Conservation (phyloP, 208 protist species). For the Naegleria gruberi region DNA sequence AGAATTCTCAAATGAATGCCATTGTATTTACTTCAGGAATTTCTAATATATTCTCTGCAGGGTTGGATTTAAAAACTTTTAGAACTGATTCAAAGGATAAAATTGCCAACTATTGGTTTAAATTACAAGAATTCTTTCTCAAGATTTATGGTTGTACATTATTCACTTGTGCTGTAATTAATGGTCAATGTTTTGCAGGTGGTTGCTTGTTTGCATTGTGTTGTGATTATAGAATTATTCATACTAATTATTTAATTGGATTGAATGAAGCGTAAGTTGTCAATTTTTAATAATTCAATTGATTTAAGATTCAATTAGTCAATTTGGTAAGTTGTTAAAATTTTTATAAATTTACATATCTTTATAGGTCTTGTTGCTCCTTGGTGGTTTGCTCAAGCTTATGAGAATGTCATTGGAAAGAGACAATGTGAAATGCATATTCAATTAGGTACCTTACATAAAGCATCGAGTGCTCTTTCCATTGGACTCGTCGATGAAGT, state of each 20-base stretch:
- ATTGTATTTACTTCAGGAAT: neutral
- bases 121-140: neutral
- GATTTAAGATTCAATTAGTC: no score
- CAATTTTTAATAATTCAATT: no score
- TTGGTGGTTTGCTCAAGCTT: neutral
- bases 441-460: neutral
- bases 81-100: neutral
- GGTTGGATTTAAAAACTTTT: neutral
- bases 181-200: constrained; percentile 2
- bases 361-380: neutral
- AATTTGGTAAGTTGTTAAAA: no score
- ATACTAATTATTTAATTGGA: neutral
- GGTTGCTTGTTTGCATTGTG: neutral
- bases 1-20: neutral
- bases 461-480: neutral
- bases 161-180: neutral
- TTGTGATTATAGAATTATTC: neutral
- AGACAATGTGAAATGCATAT: neutral
- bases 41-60: neutral
- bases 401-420: neutral
- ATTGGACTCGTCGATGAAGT: neutral
- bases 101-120: neutral
- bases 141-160: neutral
- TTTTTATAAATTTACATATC: no score
- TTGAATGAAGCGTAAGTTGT: neutral